Evolutionary conservation across 2,329 filamentous ascomycete species (phyloP).

Genomic region (Aspergillus neoniger): DNA sequence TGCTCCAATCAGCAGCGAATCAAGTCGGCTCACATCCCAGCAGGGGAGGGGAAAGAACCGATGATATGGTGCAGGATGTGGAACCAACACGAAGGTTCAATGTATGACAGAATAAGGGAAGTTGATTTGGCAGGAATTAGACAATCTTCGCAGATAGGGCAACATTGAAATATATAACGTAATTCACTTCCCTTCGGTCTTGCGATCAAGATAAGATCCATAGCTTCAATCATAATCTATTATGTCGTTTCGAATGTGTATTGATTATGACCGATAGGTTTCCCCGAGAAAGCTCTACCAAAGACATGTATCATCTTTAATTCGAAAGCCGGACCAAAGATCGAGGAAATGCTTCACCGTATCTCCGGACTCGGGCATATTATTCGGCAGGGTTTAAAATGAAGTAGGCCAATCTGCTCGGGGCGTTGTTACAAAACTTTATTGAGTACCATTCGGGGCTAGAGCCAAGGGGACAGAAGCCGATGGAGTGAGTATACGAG

Average conservation of each 20-base stretch:
- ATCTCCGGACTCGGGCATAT: slow-evolving; percentile 17
- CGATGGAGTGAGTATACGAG: not conserved
- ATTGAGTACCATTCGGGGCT: slow-evolving; percentile 6
- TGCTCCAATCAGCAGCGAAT: slow-evolving; percentile 23
- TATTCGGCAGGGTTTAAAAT: slow-evolving; percentile 17
- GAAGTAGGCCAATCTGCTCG: slow-evolving; percentile 27
- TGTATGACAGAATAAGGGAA: slow-evolving; percentile 25
- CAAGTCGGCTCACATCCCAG: slow-evolving; percentile 19
- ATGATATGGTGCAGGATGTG: slow-evolving; percentile 26
- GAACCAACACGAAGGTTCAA: slow-evolving; percentile 21
- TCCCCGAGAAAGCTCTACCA: too few species aligned
- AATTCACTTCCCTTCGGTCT: slow-evolving; percentile 25
- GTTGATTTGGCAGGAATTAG: slow-evolving; percentile 14
- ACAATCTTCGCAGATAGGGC: slow-evolving; percentile 29
- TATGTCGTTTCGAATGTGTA: too few species aligned
- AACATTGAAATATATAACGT: not conserved
- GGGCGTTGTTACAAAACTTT: slow-evolving; percentile 21
- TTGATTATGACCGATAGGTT: too few species aligned
- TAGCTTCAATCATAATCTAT: too few species aligned
- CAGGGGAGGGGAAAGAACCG: slow-evolving; percentile 22
- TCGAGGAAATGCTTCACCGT: slow-evolving; percentile 23
- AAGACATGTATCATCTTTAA: too few species aligned
- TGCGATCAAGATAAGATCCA: slow-evolving; percentile 29
- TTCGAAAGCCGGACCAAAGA: slow-evolving; percentile 9
- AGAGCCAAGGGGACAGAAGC: not conserved